Evolutionary conservation across 2,329 filamentous ascomycete species (phyloP), one percentile per base, ranked within the genome.

Genomic region (Penicillium sp.): DNA sequence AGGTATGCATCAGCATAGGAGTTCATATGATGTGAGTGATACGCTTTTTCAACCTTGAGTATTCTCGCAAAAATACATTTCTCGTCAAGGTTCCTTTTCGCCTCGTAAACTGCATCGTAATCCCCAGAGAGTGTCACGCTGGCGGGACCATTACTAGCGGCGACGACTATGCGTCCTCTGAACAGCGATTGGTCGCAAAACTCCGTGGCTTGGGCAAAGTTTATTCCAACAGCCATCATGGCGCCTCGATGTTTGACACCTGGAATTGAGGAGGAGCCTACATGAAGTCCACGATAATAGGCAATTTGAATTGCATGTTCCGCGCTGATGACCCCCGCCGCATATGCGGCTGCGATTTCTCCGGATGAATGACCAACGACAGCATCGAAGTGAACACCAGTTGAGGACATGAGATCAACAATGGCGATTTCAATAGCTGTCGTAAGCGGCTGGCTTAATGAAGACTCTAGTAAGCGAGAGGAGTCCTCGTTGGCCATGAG

Each of bases 271-370:
- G 63, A 63, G 6, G 63, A 50, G 1, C 59, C 57, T 8, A 70
- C 60, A 44, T 67, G 65, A 10, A 74, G 59, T 0, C 79, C 79
- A 0, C 81, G 75, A 48, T 77, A 77, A 58, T 79, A 82, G 0
- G 79, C 77, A 16, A 76, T 68, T 0, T 62, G 62, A 3, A 82
- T 78, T 3, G 80, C 79, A 10, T 79, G 75, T 1, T 62, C 45
- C 1, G 68, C 69, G 0, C 67, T 67, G 2, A 84, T 49, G 16
- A 74, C 67, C 0, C 79, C 80, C 0, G 78, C 75, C 0, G 79
- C 78, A 56, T 81, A 83, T 0, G 78, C 81, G 0, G 79, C 79
- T 0, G 66, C 79, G 14, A 82, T 81, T 57, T 83, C 80, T 2
- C 80, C 80, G 0, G 76, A 78, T 0, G 79, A 81, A 58, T 82